Evolutionary conservation across 176 grass and related monocot species (phyloP).

Genomic region (Ensete glaucum): DNA sequence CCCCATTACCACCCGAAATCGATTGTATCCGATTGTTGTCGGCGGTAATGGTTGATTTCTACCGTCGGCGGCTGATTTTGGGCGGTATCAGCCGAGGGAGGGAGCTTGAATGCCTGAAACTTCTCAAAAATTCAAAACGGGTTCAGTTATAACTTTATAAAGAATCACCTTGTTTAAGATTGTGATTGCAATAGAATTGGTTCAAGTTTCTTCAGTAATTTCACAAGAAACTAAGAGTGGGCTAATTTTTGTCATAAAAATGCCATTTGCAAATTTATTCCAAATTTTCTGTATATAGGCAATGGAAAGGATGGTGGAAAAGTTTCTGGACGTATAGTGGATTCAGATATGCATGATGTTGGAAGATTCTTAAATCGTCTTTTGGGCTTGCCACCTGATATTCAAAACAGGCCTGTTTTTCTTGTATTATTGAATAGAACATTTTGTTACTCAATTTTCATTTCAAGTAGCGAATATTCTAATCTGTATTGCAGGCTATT

Average conservation of each 20-base stretch:
- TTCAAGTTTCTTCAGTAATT: not conserved
- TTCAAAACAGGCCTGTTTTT: constrained; percentile 71
- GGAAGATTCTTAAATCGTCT: constrained; percentile 94
- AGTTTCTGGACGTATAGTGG: constrained; percentile 82
- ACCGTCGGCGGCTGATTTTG: too few species aligned
- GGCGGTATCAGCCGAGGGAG: too few species aligned
- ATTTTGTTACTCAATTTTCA: not conserved
- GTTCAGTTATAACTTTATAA: not conserved
- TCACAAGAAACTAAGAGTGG: not conserved
- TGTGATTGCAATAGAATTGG: not conserved
- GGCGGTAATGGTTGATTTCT: too few species aligned
- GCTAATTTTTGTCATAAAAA: not conserved
- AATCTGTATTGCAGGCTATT: constrained; percentile 59
- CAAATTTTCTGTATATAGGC: constrained; percentile 27
- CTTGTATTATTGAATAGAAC: not conserved
- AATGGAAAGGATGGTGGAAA: constrained; percentile 70
- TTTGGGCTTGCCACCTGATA: constrained; percentile 73
- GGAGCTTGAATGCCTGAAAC: too few species aligned
- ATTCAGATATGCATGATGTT: constrained; percentile 96
- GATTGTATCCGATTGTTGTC: too few species aligned
- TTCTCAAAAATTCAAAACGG: too few species aligned
- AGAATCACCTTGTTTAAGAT: not conserved
- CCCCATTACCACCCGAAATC: too few species aligned
- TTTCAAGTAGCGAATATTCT: constrained; percentile 7
- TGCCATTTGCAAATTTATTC: not conserved